Evolutionary conservation across 2,329 filamentous ascomycete genomes (phyloP), one percentile per base, ranked within the genome.

Genomic region (Fusarium odoratissimum): DNA sequence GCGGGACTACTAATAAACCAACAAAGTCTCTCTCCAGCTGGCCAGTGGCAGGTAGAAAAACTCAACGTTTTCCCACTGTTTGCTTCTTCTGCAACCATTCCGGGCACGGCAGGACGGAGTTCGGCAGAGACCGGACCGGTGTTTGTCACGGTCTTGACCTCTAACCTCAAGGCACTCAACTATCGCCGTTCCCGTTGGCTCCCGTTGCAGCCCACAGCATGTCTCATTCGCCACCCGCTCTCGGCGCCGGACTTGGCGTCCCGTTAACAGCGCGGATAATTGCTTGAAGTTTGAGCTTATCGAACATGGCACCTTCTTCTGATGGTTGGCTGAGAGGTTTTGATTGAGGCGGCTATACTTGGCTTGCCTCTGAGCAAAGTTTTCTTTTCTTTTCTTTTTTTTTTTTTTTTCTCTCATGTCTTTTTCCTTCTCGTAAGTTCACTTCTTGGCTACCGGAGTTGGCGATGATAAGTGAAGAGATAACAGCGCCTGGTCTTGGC

Each of bases 61-160:
- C 40, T 48, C 52, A 67, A 33, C 30, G 28, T 63, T 45, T 70
- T 71, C 40, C 57, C 45, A 59, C 42, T 48, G 30, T 37, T 57
- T 58, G 30, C 30, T 35, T 37, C 40, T 45, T 65, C 56, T 61
- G 71, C 59, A 73, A 65, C 71, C 71, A 65, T 62, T 60, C 69
- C 64, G 55, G 49, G 60, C 19, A 31, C 25, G 19, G 28, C 51
- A 46, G 42, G 35, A 42, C 67, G 56, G 23, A 51, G 23, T 38
- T 69, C 71, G 67, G 67, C 33, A 74, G 58, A 56, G 58, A 59
- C 59, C 71, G 71, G 71, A 45, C 63, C 67, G 67, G 51, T 54
- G 35, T 44, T 60, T 59, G n/a, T 60, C 19, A 41, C 52, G 45
- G 45, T 28, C 52, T 58, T 69, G 38, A 44, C 42, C 40, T 62